Conservation (phyloP, 257 asterid genomes). For the Solanum pennellii region DNA sequence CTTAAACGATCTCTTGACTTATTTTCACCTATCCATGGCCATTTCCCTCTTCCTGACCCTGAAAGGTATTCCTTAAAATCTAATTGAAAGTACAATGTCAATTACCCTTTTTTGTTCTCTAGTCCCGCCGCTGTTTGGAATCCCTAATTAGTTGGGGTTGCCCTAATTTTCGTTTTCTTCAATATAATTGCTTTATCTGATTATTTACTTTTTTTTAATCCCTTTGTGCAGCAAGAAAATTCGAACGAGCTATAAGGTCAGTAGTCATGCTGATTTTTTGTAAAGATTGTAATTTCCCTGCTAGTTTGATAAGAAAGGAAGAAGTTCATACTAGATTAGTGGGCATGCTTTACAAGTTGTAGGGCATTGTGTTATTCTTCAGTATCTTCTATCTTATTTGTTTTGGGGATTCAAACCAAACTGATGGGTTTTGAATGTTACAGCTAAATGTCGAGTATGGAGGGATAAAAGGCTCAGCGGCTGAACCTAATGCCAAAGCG, state of each 20-base stretch:
- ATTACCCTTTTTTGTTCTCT: background rate
- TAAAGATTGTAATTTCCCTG: background rate
- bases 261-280: constrained; percentile 3
- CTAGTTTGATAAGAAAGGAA: background rate
- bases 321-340: background rate
- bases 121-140: background rate
- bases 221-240: constrained; percentile 71
- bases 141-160: background rate
- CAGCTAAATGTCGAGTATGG: constrained; percentile 66
- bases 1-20: constrained; percentile 82
- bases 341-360: background rate
- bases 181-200: background rate
- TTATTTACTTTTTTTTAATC: background rate
- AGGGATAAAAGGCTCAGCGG: constrained; percentile 22
- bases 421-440: background rate
- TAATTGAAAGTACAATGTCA: background rate
- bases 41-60: constrained; percentile 66
- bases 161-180: background rate
- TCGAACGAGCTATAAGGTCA: constrained; percentile 61
- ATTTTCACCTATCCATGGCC: constrained; percentile 74
- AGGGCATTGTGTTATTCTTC: background rate
- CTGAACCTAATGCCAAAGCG: constrained; percentile 17
- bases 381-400: background rate
- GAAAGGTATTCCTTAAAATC: constrained; percentile 38
- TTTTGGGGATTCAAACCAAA: background rate